Evolutionary conservation across 2,329 filamentous ascomycete genomes (phyloP).

Genomic region (Fusarium transvaalense): DNA sequence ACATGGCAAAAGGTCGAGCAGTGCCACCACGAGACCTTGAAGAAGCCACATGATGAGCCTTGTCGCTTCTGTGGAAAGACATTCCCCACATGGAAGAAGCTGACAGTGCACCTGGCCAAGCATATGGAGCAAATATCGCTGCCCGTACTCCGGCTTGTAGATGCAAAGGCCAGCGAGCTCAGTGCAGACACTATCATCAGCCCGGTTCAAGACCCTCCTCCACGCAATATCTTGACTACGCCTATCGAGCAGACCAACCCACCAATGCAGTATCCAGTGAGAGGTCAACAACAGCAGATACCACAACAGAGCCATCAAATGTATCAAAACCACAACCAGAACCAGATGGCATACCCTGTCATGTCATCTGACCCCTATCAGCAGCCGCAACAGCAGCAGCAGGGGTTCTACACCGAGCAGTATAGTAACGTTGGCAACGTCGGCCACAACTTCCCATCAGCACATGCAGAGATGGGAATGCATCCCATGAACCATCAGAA

Average conservation of each 20-base stretch:
- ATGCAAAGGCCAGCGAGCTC: constrained; percentile 60
- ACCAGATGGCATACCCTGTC: constrained; percentile 46
- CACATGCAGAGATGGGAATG: constrained; percentile 44
- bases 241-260: constrained; percentile 44
- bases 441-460: constrained; percentile 46
- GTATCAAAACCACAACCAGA: constrained; percentile 34
- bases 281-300: constrained; percentile 38
- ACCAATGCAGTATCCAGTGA: constrained; percentile 38
- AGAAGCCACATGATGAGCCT: constrained; percentile 77
- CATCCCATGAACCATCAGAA: constrained; percentile 45
- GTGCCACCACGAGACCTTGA: constrained; percentile 78
- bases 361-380: constrained; percentile 47
- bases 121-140: constrained; percentile 95
- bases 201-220: constrained; percentile 68
- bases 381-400: constrained; percentile 12
- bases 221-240: constrained; percentile 51
- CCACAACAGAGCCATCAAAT: constrained; percentile 39
- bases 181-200: constrained; percentile 75
- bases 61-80: constrained; percentile 89
- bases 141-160: constrained; percentile 76
- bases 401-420: constrained; percentile 46
- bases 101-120: constrained; percentile 92
- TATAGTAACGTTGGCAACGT: constrained; percentile 49
- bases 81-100: constrained; percentile 89
- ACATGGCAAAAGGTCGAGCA: constrained; percentile 83